Evolutionary conservation across 208 protist species (phyloP).

Genomic region (Acanthamoeba healyi): DNA sequence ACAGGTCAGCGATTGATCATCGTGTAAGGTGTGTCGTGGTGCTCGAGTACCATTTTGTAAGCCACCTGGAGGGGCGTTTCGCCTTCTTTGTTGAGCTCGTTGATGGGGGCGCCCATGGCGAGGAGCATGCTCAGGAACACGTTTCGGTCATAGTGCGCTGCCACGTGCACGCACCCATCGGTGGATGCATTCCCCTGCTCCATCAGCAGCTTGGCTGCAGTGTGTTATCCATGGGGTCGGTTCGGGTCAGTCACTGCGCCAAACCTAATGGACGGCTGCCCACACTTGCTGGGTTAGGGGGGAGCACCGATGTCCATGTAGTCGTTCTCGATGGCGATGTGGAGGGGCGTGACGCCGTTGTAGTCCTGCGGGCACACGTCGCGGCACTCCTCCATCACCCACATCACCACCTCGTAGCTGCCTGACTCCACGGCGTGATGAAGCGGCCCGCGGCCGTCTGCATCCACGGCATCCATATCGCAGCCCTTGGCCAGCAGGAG

Average conservation of each 20-base stretch:
- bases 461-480: conserved; percentile 10
- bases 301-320: conserved; percentile 39
- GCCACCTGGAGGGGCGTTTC: conserved; percentile 65
- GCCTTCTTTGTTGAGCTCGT: conserved; percentile 40
- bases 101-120: not conserved
- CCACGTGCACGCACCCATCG: not conserved
- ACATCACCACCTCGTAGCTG: conserved; percentile 25
- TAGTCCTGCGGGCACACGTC: not conserved
- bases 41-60: conserved; percentile 51
- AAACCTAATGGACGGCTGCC: too few relatives aligned
- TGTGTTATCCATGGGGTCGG: too few relatives aligned
- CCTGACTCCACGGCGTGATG: conserved; percentile 59
- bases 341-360: conserved; percentile 24
- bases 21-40: not conserved
- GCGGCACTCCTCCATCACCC: conserved; percentile 34
- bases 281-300: too few relatives aligned
- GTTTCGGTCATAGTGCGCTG: conserved; percentile 23
- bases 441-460: not conserved
- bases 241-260: too few relatives aligned
- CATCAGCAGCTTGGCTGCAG: conserved; percentile 45
- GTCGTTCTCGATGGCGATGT: conserved; percentile 60
- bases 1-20: too few relatives aligned
- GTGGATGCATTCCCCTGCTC: conserved; percentile 49
- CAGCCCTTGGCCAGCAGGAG: conserved; percentile 46
- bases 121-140: conserved; percentile 8